Base-by-base conservation (phyloP, 2,329 filamentous ascomycete genomes). In the Pseudopithomyces chartarum region DNA sequence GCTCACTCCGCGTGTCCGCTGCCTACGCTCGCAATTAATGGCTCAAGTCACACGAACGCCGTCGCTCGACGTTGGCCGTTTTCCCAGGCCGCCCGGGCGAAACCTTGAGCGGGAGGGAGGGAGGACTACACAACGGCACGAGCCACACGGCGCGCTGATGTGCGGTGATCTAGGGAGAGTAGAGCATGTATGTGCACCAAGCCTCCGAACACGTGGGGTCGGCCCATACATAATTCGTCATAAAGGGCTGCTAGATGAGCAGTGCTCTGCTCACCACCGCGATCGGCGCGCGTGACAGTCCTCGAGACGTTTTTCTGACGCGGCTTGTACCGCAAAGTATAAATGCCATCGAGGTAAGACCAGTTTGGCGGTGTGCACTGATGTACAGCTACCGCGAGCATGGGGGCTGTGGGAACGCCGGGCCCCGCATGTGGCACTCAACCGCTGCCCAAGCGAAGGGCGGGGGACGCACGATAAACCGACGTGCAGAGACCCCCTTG, bases 131-230 rank as follows among this genome's bases (percentile, higher is more conserved):
- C 26, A 29, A 29, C 26, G 26, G 26, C 26, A 29, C 26, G 5
- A 29, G 26, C 26, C 26, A 29, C 26, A 22, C 33, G 34, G 40
- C 47, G 34, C 34, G 23, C 34, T 12, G 13, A 34, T 22, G 20
- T 50, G 34, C 39, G 26, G 32, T n/a, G n/a, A n/a, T n/a, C n/a
- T n/a, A n/a, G n/a, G n/a, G n/a, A n/a, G n/a, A n/a, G n/a, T n/a
- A n/a, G n/a, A n/a, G n/a, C n/a, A n/a, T n/a, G n/a, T n/a, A 3
- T 33, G 19, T 26, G 26, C 42, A 39, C 45, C 29, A 51, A 34
- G 39, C 53, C 53, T 19, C 46, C 46, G 45, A 55, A 55, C 53
- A 55, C 39, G 53, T 51, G 53, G 53, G 53, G 53, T 38, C 39
- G 29, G 17, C 13, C 52, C 40, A 45, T 19, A 39, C 40, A 45